Evolutionary conservation across 73 alveolate species (phyloP), one percentile per base, ranked within the genome.

Genomic region (Symbiodinium natans): DNA sequence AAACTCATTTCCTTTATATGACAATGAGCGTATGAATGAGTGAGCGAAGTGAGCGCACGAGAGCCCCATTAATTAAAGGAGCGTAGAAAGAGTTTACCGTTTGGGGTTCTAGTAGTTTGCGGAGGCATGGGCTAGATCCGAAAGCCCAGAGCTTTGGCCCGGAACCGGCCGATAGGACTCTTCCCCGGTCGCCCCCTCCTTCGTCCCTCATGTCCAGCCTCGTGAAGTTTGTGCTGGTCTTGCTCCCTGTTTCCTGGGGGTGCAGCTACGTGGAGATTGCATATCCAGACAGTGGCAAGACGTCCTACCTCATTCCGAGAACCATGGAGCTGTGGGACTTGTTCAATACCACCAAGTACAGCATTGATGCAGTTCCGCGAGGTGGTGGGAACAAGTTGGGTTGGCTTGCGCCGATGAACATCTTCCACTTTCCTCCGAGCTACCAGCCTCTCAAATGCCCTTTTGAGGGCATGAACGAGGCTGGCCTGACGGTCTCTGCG

Each of bases 291-390:
- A 34, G 38, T 6, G 71, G 71, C n/a, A 52, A 52, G 31, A 52
- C 85, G n/a, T 52, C 94, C 36, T 56, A 87, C n/a, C 84, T 87
- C 10, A 87, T 87, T 38, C 74, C 95, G 3, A 7, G 86, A 41
- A 88, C 95, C 95, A 88, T 88, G 95, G 95, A 88, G 74, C 95
- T 88, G 27, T 59, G 74, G 71, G 80, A 88, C 41, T 43, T 88
- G 38, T 88, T 19, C 73, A 82, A 82, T 29, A 63, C 54, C 23
- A 40, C 86, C 17, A 52, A 39, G 43, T 88, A 63, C 46, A 88
- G 86, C 85, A 88, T 88, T 34, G 95, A 88, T 59, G 86, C 71
- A 1, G 41, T 88, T 13, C 95, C 95, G 1, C 13, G 95, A 68
- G 63, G 94, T 3, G 68, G 39, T n/a, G 39, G 40, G 43, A 13